Percentiles rank a stretch among this genome's conserved stretches.
Evolutionary conservation across 345 rosid species (phyloP).

Genomic region (Bruguiera parviflora): DNA sequence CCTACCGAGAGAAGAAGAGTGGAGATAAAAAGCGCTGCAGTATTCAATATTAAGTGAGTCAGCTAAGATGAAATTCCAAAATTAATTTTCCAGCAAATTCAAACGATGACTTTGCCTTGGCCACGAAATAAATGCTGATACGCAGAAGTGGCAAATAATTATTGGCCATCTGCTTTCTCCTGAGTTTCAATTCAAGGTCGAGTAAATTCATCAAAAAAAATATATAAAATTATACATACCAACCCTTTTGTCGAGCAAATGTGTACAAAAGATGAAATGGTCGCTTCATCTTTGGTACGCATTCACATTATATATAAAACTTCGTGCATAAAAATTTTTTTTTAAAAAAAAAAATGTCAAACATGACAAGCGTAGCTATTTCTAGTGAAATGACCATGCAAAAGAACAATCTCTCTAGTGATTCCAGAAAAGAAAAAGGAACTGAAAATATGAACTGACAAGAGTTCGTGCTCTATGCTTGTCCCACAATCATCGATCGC

Average conservation of each 20-base stretch:
- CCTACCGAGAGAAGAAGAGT: too few relatives aligned
- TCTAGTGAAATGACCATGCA: neutral
- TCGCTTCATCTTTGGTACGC: too few relatives aligned
- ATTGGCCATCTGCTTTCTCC: neutral
- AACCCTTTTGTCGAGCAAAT: too few relatives aligned
- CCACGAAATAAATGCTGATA: neutral
- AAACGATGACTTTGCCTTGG: neutral
- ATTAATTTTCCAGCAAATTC: neutral
- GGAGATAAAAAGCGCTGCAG: too few relatives aligned
- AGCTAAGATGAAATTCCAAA: neutral
- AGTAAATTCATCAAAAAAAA: too few relatives aligned
- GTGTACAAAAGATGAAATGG: too few relatives aligned
- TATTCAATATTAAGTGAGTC: too few relatives aligned
- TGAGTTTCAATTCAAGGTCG: too few relatives aligned
- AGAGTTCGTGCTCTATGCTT: neutral
- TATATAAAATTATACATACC: too few relatives aligned
- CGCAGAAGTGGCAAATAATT: neutral
- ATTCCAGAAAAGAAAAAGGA: neutral
- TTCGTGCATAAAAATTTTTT: too few relatives aligned
- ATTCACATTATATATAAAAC: too few relatives aligned
- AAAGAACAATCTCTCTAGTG: neutral
- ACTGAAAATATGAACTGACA: conserved; percentile 11
- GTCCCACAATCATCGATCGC: conserved; percentile 9
- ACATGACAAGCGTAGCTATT: neutral
- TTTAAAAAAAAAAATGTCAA: too few relatives aligned